Evolutionary conservation across 306 rosid genomes (phyloP), one percentile per base, ranked within the genome.

Genomic region (Hylodesmum podocarpum): DNA sequence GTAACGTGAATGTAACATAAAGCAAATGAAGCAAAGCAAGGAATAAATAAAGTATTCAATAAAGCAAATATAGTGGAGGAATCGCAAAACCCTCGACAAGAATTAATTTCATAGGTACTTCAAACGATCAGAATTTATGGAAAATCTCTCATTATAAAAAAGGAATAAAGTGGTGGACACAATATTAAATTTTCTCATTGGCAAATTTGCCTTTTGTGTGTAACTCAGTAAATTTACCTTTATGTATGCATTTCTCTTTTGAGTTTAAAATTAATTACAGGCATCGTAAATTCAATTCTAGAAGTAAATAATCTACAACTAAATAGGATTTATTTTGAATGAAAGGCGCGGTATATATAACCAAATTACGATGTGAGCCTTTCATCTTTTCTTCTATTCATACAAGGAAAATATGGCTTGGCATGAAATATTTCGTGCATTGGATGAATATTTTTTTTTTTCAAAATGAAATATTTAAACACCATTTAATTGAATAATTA

Each of bases 11-110:
- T n/a, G n/a, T n/a, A n/a, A n/a, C n/a, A n/a, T n/a, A n/a, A n/a
- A n/a, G n/a, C n/a, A n/a, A n/a, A n/a, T n/a, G n/a, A 61, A 41
- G 39, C 47, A 70, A 80, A 15, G 83, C 46, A 73, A 80, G 8
- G 49, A 64, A 64, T 37, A 40, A 40, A n/a, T 3, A 10, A 16
- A 36, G 28, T 11, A 6, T 6, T 2, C 3, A 6, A 4, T 6
- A 57, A 27, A 57, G 21, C 21, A 7, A 59, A 28, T 6, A 15
- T 8, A 31, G 24, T 59, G 41, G 22, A n/a, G 3, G 15, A 0
- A 28, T 28, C 40, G 0, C 19, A 28, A 14, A 58, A 58, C 29
- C 66, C 22, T 58, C 41, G 6, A 59, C 43, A 59, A 1, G 0
- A 28, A 29, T n/a, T 33, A 31, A 2, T 31, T 59, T 59, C 66